A percentile compares a stretch with the other conserved stretches of the same genome.
These are phyloP conservation scores for Tuber indicum DNA, from an alignment of 495 filamentous ascomycete species.

Conservation along the genomic window DNA sequence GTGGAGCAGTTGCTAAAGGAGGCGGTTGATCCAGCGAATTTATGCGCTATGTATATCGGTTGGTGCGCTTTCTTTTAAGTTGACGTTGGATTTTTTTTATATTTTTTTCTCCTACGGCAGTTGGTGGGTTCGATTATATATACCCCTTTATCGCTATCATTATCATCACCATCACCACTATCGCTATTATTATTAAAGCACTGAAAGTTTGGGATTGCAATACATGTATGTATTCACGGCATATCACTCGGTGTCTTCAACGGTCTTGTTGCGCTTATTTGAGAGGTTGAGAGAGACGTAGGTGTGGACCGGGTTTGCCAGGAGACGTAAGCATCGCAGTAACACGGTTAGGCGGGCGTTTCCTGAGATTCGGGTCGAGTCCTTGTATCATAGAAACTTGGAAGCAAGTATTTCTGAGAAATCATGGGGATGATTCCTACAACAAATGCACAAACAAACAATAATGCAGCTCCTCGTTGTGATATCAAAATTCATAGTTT, in stretches of 20 bases:
- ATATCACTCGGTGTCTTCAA: background rate
- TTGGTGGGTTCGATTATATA: background rate
- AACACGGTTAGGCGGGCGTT: background rate
- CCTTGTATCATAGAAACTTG: background rate
- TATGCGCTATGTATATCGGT: constrained; percentile 93
- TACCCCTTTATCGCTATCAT: background rate
- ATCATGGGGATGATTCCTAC: background rate
- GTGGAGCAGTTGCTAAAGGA: constrained; percentile 85
- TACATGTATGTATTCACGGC: background rate
- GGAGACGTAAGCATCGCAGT: background rate
- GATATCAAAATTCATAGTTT: background rate
- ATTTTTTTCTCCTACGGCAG: background rate
- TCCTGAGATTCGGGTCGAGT: background rate
- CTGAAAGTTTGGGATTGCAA: background rate
- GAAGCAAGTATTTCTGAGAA: background rate
- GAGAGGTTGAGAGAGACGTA: background rate
- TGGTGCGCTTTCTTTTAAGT: constrained; percentile 87
- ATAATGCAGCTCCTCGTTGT: background rate
- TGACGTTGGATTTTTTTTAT: background rate
- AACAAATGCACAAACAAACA: background rate
- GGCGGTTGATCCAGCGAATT: constrained; percentile 66
- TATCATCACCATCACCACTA: background rate
- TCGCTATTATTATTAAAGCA: background rate
- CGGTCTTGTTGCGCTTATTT: too few species aligned
- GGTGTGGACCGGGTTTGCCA: background rate